Percentiles rank a stretch among this genome's conserved stretches.
These are phyloP conservation scores for Tricharina praecox DNA, from an alignment of 495 filamentous ascomycete species.

Conservation along the genomic window DNA sequence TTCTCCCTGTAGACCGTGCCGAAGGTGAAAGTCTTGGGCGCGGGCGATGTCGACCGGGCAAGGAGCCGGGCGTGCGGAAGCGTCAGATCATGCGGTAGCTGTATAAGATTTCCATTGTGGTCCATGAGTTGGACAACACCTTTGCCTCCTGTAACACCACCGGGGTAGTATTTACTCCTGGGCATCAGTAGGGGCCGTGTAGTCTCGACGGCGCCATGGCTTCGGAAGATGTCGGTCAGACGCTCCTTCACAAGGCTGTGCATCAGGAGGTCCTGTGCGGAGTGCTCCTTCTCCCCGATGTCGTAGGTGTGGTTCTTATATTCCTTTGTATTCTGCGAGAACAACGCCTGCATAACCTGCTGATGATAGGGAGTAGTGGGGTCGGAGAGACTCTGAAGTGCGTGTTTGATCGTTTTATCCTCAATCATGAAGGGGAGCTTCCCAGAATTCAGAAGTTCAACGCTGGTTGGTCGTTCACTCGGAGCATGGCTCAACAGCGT, in stretches of 20 bases:
- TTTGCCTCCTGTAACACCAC: too few relatives aligned
- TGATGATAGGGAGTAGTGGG: constrained; percentile 74
- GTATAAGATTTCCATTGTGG: constrained; percentile 63
- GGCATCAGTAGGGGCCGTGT: constrained; percentile 62
- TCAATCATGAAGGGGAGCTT: constrained; percentile 81
- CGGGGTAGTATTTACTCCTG: constrained; percentile 54
- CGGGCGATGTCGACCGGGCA: constrained; percentile 49
- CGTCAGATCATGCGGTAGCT: constrained; percentile 82
- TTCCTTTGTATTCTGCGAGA: constrained; percentile 53
- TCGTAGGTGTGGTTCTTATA: constrained; percentile 83
- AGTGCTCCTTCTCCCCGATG: constrained; percentile 39
- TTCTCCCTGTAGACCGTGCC: constrained; percentile 76
- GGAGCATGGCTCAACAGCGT: constrained; percentile 68
- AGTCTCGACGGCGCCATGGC: constrained; percentile 77
- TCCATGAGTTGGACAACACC: constrained; percentile 64
- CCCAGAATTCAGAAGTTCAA: constrained; percentile 70
- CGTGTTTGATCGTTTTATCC: constrained; percentile 70
- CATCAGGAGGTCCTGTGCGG: constrained; percentile 50
- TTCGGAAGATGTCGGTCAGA: constrained; percentile 64
- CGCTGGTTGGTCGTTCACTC: constrained; percentile 63
- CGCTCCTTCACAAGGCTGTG: constrained; percentile 60
- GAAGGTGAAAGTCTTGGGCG: constrained; percentile 71
- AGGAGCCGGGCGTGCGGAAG: constrained; percentile 73
- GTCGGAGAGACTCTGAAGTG: constrained; percentile 63
- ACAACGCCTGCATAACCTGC: constrained; percentile 71